Conservation (phyloP, 164 flowering plant species). For the Liquidambar formosana region DNA sequence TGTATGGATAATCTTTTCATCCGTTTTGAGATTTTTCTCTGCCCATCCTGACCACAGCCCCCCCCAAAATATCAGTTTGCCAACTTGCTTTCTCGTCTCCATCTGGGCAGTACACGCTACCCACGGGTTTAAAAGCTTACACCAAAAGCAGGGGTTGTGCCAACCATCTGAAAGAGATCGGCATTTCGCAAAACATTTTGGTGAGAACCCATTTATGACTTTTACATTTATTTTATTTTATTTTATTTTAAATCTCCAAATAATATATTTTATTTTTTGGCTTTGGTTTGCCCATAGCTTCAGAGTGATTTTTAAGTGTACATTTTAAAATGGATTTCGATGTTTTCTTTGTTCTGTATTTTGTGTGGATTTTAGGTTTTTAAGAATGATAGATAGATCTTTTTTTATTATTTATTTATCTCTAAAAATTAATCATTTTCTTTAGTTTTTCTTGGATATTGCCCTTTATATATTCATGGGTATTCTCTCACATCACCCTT, state of each 20-base stretch:
- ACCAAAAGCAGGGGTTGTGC: neutral
- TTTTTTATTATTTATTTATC: too few relatives aligned
- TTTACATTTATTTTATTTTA: too few relatives aligned
- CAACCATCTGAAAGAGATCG: neutral
- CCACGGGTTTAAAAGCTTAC: neutral
- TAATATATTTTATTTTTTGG: neutral
- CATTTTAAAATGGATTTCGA: too few relatives aligned
- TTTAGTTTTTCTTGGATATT: too few relatives aligned
- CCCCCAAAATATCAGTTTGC: slow-evolving; percentile 2
- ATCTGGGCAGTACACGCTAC: neutral
- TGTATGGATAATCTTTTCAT: slow-evolving; percentile 1
- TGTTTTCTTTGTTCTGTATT: too few relatives aligned
- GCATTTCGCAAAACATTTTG: neutral
- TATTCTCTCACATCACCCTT: too few relatives aligned
- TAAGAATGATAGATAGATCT: too few relatives aligned
- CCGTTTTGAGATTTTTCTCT: neutral
- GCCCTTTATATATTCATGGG: too few relatives aligned
- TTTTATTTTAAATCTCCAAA: neutral
- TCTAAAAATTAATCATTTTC: too few relatives aligned
- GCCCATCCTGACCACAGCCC: neutral
- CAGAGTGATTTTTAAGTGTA: neutral
- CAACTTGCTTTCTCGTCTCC: slow-evolving; percentile 4
- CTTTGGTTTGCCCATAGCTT: neutral
- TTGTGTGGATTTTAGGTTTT: too few relatives aligned
- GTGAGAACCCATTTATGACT: neutral